These are phyloP conservation scores for Picea sitchensis DNA, from an alignment of 75 land plant species.

Conservation along the genomic window DNA sequence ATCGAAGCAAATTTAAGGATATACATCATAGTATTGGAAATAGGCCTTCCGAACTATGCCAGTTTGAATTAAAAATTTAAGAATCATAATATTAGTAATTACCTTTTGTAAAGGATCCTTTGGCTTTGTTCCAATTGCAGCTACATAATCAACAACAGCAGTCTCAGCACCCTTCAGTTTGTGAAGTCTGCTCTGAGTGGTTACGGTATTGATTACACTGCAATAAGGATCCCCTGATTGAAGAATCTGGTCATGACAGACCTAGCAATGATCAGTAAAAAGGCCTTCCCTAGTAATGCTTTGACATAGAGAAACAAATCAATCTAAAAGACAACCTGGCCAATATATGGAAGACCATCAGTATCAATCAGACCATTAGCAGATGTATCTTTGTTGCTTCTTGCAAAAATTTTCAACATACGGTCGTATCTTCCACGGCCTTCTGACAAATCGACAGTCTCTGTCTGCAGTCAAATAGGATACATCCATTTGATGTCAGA, in stretches of 20 bases:
- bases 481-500: not conserved
- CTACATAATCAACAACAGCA: conserved; percentile 82
- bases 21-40: not conserved
- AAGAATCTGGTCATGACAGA: conserved; percentile 47
- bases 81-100: not conserved
- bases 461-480: conserved; percentile 47
- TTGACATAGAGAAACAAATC: not conserved
- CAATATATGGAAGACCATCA: conserved; percentile 94
- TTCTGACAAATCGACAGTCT: conserved; percentile 69
- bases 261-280: not conserved
- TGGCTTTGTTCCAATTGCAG: conserved; percentile 58
- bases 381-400: conserved; percentile 27
- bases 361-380: conserved; percentile 45
- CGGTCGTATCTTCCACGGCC: conserved; percentile 31
- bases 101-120: conserved; percentile 79
- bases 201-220: conserved; percentile 60
- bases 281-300: not conserved
- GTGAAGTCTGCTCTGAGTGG: conserved; percentile 24
- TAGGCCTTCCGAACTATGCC: not conserved
- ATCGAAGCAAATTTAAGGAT: not conserved
- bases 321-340: conserved; percentile 59
- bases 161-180: conserved; percentile 76
- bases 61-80: too few species aligned
- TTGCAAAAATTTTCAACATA: conserved; percentile 45
- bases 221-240: conserved; percentile 62